Evolutionary conservation across 1,284 basidiomycete genomes (phyloP).

Genomic region (Pyrrhoderma lamaoense): DNA sequence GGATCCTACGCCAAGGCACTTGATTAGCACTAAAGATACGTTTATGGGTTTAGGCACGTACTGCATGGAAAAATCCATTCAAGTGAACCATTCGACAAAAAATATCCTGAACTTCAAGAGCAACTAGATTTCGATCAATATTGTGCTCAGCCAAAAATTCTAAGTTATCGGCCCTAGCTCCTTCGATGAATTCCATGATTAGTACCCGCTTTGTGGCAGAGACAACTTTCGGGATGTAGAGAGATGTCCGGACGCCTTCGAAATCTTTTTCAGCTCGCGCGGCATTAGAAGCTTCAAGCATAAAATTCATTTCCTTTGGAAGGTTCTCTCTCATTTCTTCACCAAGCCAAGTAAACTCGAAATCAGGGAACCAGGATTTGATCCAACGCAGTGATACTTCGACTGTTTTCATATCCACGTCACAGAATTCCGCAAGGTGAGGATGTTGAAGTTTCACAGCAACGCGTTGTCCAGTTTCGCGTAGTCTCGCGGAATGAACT

Average conservation of each 20-base stretch:
- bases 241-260: slow-evolving; percentile 60
- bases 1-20: slow-evolving; percentile 64
- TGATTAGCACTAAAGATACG: too few relatives aligned
- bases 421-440: slow-evolving; percentile 86
- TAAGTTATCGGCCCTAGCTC: slow-evolving; percentile 86
- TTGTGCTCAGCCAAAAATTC: slow-evolving; percentile 75
- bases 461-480: slow-evolving; percentile 65
- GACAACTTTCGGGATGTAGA: slow-evolving; percentile 89
- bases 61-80: slow-evolving; percentile 87
- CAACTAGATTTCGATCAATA: slow-evolving; percentile 93
- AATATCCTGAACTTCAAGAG: slow-evolving; percentile 82
- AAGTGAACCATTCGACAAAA: slow-evolving; percentile 97
- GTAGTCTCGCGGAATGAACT: slow-evolving; percentile 82
- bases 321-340: slow-evolving; percentile 91
- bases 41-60: slow-evolving; percentile 39
- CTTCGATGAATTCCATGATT: slow-evolving; percentile 91
- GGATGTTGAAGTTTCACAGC: slow-evolving; percentile 98
- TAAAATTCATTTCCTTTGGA: slow-evolving; percentile 93
- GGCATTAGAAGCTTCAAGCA: slow-evolving; percentile 87
- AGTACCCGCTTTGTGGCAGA: slow-evolving; percentile 81
- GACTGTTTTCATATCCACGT: slow-evolving; percentile 80
- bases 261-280: slow-evolving; percentile 71
- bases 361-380: slow-evolving; percentile 82
- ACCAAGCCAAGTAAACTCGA: slow-evolving; percentile 92
- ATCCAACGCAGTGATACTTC: slow-evolving; percentile 77